These are phyloP conservation scores for Salisapilia sapeloensis DNA, from an alignment of 352 stramenopile species.

Conservation along the genomic window DNA sequence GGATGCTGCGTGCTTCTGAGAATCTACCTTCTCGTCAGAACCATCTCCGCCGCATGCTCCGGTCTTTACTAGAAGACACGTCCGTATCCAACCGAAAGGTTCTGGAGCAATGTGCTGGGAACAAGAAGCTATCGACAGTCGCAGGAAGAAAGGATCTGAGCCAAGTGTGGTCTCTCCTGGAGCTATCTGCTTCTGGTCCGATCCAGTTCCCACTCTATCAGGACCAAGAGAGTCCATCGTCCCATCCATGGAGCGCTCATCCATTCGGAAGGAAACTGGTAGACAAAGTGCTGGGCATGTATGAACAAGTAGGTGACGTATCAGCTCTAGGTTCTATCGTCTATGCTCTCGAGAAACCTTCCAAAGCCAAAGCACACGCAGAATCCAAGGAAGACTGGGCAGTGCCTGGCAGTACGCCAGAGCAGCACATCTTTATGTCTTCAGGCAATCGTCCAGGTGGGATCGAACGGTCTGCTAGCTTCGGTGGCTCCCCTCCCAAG, in stretches of 20 bases:
- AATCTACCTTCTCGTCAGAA: too few species aligned
- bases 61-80: neutral
- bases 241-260: conserved; percentile 61
- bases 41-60: neutral
- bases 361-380: too few species aligned
- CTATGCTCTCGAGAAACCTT: conserved; percentile 45
- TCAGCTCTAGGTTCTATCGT: conserved; percentile 64
- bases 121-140: conserved; percentile 2
- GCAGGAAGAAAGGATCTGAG: conserved; percentile 50
- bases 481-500: too few species aligned
- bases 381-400: conserved; percentile 41
- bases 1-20: too few species aligned
- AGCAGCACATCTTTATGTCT: conserved; percentile 2
- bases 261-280: conserved; percentile 65
- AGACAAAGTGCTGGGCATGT: conserved; percentile 59
- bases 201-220: conserved; percentile 28
- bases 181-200: conserved; percentile 35
- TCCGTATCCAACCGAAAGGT: too few species aligned
- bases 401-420: conserved; percentile 4
- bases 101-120: conserved; percentile 1
- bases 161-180: conserved; percentile 66
- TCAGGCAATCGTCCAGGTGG: too few species aligned
- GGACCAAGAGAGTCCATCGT: conserved; percentile 4
- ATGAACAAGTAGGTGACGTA: conserved; percentile 60
- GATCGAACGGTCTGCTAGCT: too few species aligned